Conservation (phyloP, 2,329 filamentous ascomycete genomes). For the Aaosphaeria arxii region DNA sequence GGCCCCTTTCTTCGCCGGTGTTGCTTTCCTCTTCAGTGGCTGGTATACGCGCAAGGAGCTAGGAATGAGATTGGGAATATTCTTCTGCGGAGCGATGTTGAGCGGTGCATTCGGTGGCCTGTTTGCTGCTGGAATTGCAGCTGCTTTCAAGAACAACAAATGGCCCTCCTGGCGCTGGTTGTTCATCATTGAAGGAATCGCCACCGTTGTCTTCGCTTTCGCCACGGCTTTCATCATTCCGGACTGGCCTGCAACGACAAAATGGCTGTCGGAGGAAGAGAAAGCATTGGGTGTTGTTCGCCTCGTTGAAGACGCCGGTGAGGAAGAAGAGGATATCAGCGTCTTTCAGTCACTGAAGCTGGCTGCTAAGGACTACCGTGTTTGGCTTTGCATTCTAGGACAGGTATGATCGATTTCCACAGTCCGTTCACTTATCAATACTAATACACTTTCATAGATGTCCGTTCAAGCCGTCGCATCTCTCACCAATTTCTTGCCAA, state of each 20-base stretch:
- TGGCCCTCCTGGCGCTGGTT: neutral
- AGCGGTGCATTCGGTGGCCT: neutral
- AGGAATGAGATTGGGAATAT: neutral
- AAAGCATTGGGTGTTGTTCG: neutral
- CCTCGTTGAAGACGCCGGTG: neutral
- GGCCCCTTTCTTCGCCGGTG: neutral
- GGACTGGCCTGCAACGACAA: neutral
- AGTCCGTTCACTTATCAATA: neutral
- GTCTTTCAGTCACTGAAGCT: neutral
- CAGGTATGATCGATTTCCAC: neutral
- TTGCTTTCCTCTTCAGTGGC: neutral
- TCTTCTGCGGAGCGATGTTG: neutral
- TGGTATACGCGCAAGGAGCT: neutral
- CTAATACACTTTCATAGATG: neutral
- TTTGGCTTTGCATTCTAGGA: slow-evolving; percentile 1
- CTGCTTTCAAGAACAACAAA: neutral
- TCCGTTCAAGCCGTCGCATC: slow-evolving; percentile 1
- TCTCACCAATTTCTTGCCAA: slow-evolving; percentile 1
- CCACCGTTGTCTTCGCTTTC: neutral
- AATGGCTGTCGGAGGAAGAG: neutral
- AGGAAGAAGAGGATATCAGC: neutral
- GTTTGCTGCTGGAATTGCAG: neutral
- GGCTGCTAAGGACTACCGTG: slow-evolving; percentile 1
- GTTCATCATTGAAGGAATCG: neutral
- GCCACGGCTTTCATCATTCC: neutral